phyloP scores from a whole-genome alignment of 768 basidiomycete genomes.

The Trametes maxima region DNA sequence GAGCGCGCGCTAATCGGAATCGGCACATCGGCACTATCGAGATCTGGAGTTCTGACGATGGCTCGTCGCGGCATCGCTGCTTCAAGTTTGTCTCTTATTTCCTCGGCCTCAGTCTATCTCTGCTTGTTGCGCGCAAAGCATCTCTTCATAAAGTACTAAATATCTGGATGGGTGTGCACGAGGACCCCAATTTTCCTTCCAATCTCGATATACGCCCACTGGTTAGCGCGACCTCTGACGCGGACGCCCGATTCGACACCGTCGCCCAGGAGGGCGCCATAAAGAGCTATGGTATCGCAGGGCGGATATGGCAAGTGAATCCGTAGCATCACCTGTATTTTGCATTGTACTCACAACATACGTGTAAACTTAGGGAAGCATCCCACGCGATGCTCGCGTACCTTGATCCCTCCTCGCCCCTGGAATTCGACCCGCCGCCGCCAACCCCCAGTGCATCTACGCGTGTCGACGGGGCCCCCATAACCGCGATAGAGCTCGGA shows the following conservation, averaged over 20 bases:
- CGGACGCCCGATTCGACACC: slow-evolving; percentile 33
- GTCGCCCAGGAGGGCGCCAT: slow-evolving; percentile 61
- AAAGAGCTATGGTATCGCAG: slow-evolving; percentile 76
- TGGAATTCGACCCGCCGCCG: slow-evolving; percentile 44
- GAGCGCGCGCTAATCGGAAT: slow-evolving; percentile 1
- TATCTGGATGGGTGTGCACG: neutral
- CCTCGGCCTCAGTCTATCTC: too few relatives aligned
- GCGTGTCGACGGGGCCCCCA: slow-evolving; percentile 8
- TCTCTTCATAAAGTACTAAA: neutral
- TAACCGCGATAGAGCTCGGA: slow-evolving; percentile 71
- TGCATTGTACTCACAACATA: neutral
- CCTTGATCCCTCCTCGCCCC: slow-evolving; percentile 17
- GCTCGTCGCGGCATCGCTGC: too few relatives aligned
- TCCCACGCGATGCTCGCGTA: slow-evolving; percentile 29
- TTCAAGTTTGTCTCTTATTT: too few relatives aligned
- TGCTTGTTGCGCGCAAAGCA: too few relatives aligned
- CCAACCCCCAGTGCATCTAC: neutral
- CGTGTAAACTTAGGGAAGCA: slow-evolving; percentile 29
- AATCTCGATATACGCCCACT: slow-evolving; percentile 44
- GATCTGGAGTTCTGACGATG: neutral
- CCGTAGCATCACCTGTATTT: neutral
- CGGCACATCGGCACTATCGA: slow-evolving; percentile 5
- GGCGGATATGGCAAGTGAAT: slow-evolving; percentile 69
- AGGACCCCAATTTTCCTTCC: slow-evolving; percentile 48
- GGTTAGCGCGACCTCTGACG: neutral